Evolutionary conservation across 1,139 yeast species (phyloP), one percentile per base, ranked within the genome.

Genomic region (Diutina sp.): DNA sequence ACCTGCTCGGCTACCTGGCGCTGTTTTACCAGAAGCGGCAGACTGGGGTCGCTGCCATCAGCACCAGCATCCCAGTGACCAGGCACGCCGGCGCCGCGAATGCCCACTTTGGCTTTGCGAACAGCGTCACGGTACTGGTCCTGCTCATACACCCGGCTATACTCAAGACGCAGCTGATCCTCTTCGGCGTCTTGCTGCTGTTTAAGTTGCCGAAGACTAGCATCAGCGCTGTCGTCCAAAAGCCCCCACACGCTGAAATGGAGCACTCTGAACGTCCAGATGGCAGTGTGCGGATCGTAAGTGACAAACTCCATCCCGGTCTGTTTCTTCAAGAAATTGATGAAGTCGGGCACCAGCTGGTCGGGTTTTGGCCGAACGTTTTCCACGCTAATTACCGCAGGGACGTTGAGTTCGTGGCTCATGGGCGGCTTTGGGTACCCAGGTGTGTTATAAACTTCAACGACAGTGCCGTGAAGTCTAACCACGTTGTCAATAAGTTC

Each of bases 181-280:
- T 69, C 72, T 46, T 64, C 62, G 9, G 60, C 65, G 46, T 72
- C 72, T 41, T 69, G 66, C 58, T 56, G 59, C 45, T 57, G 16
- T 28, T 47, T 47, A 14, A 47, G 51, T 11, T 29, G 29, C 11
- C 30, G 29, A 11, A 47, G 16, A 30, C 29, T 30, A 14, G 30
- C n/a, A 28, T 47, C 51, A 4, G 51, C 85, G 51, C 80, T 83
- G 32, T 83, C 87, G 58, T 85, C 90, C 25, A 85, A 78, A 54
- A 93, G 71, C 3, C 98, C 98, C 97, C 97, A 93, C 6, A 87
- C 80, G 71, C 97, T 90, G 65, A 93, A 93, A 72, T 93, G 99
- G 61, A 87, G 84, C 1, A 93, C 98, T 63, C 77, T 81, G 69
- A 90, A 90, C 0, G 87, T 83, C 90, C 93, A 90, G 7, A 79